Evolutionary conservation across 2,329 filamentous ascomycete genomes (phyloP).

Genomic region (Aspergillus awamori): DNA sequence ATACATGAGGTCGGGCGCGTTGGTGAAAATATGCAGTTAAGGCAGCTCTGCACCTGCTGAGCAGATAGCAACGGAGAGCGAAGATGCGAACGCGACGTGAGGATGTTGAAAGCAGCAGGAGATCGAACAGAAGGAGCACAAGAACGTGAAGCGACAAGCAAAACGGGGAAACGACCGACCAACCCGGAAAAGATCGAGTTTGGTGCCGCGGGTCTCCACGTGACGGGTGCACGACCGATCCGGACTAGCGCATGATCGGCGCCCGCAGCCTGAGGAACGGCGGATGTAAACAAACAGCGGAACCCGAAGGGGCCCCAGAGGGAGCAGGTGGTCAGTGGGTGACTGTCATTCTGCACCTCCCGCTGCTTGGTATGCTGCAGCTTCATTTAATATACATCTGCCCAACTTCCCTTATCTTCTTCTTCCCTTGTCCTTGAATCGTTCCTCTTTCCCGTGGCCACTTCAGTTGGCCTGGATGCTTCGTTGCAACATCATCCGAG

Average conservation of each 20-base stretch:
- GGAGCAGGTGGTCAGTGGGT: constrained; percentile 6
- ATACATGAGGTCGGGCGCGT: neutral
- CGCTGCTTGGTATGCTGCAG: constrained; percentile 7
- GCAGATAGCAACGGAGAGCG: neutral
- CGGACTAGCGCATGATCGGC: constrained; percentile 33
- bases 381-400: constrained; percentile 1
- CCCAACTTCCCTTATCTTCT: constrained; percentile 16
- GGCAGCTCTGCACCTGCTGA: neutral
- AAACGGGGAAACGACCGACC: neutral
- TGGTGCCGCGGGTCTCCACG: constrained; percentile 25
- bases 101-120: constrained; percentile 1
- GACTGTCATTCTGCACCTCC: constrained; percentile 9
- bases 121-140: neutral
- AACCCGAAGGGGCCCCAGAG: neutral
- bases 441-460: neutral
- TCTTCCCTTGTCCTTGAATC: neutral
- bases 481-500: constrained; percentile 13
- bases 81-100: neutral
- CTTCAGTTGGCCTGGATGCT: constrained; percentile 13
- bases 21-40: no score
- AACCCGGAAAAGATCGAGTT: constrained; percentile 25
- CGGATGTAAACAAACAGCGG: constrained; percentile 45
- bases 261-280: constrained; percentile 35
- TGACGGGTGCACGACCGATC: constrained; percentile 26
- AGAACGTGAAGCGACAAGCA: neutral